Percentiles rank a stretch among this genome's conserved stretches.
phyloP scores from a whole-genome alignment of 139 green algal species.

The Coelastrella sp. region DNA sequence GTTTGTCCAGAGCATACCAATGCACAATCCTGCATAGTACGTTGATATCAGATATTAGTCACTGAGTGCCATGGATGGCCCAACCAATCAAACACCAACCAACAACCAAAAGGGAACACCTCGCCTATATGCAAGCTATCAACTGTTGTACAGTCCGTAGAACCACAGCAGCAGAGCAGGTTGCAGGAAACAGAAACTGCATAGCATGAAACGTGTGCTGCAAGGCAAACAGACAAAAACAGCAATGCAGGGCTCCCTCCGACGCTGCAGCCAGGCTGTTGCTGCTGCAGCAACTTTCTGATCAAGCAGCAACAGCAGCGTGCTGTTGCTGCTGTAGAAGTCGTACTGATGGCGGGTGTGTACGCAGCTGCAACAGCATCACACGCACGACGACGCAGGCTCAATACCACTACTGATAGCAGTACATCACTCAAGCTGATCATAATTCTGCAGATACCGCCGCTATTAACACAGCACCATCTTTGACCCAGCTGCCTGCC shows the following conservation, averaged over 20 bases:
- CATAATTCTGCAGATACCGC: no score
- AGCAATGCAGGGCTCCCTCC: neutral
- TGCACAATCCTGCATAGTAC: no score
- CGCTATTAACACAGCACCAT: neutral
- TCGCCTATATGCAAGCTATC: no score
- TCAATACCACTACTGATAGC: neutral
- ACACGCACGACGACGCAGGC: neutral
- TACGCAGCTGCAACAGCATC: slow-evolving; percentile 16
- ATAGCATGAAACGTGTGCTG: neutral
- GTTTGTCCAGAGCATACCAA: no score
- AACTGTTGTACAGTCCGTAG: no score
- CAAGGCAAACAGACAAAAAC: neutral
- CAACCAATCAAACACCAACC: no score
- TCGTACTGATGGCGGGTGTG: neutral
- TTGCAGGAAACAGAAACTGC: neutral
- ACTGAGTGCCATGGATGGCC: no score
- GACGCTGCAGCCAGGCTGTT: neutral
- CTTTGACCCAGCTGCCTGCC: neutral
- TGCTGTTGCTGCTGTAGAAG: neutral
- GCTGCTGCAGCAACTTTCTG: neutral
- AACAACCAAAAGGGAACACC: no score
- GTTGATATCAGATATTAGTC: no score
- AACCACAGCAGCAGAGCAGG: neutral
- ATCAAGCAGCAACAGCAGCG: neutral
- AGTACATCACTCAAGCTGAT: neutral